These are phyloP conservation scores for Triticum dicoccoides DNA, from an alignment of 176 grass and related monocot genomes.

Conservation along the genomic window DNA sequence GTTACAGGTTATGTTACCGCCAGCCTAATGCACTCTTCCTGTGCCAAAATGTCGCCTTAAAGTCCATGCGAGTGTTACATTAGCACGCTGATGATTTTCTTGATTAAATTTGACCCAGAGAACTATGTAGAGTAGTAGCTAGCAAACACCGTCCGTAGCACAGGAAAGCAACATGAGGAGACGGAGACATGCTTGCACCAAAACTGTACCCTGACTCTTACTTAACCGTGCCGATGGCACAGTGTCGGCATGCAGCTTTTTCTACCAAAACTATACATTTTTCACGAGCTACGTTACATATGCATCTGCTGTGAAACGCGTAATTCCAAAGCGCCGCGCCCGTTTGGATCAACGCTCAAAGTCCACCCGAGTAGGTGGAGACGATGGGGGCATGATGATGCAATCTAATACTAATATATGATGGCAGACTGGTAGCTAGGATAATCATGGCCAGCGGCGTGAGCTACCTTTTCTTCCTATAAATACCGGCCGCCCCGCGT, in stretches of 20 bases:
- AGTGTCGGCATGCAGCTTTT: background rate
- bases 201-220: background rate
- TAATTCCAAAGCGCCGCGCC: background rate
- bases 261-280: background rate
- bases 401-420: background rate
- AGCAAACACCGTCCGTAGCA: no score
- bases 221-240: background rate
- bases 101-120: no score
- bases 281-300: background rate
- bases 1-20: no score
- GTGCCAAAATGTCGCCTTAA: no score
- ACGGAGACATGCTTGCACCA: background rate
- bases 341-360: background rate
- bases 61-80: no score
- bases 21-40: no score
- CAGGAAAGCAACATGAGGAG: background rate
- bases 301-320: background rate
- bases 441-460: background rate
- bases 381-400: background rate
- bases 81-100: no score
- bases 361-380: conserved; percentile 7
- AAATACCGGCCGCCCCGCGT: background rate
- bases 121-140: no score
- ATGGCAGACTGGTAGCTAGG: background rate
- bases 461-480: background rate